Evolutionary conservation across 2,329 filamentous ascomycete genomes (phyloP).

Genomic region (Botrytis pseudocinerea): DNA sequence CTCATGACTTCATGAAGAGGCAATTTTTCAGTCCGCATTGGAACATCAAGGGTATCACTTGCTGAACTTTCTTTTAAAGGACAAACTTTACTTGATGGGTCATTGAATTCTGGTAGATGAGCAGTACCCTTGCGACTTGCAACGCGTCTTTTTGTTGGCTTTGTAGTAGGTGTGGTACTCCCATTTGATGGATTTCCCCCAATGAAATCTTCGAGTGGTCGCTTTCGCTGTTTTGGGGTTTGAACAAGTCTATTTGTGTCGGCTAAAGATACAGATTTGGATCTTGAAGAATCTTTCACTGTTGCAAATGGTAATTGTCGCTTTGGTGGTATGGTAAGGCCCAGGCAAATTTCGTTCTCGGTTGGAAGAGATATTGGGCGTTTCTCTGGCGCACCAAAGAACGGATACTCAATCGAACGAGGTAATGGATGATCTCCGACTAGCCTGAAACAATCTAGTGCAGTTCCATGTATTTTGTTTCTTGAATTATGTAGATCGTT

Average conservation of each 20-base stretch:
- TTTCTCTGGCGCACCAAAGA: slow-evolving; percentile 9
- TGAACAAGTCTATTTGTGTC: background rate
- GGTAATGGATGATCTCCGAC: background rate
- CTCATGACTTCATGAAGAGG: slow-evolving; percentile 33
- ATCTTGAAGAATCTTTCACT: background rate
- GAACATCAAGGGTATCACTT: background rate
- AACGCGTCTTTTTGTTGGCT: background rate
- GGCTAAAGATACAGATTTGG: background rate
- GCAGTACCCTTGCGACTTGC: slow-evolving; percentile 6
- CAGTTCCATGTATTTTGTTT: background rate
- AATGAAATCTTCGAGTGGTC: background rate
- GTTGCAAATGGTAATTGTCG: slow-evolving; percentile 37
- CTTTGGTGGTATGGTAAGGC: slow-evolving; percentile 33
- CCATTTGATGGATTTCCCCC: too few relatives aligned
- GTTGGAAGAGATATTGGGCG: slow-evolving; percentile 15
- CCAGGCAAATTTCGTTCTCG: slow-evolving; percentile 15
- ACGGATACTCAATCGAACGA: slow-evolving; percentile 13
- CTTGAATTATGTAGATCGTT: background rate
- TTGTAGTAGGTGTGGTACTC: background rate
- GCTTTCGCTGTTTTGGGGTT: background rate
- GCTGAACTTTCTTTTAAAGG: background rate
- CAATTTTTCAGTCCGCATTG: slow-evolving; percentile 23
- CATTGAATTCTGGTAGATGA: background rate
- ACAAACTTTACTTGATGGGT: background rate
- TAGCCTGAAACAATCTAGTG: background rate